Base-by-base conservation (phyloP, 2,329 filamentous ascomycete species). In the Monosporascus ibericus region DNA sequence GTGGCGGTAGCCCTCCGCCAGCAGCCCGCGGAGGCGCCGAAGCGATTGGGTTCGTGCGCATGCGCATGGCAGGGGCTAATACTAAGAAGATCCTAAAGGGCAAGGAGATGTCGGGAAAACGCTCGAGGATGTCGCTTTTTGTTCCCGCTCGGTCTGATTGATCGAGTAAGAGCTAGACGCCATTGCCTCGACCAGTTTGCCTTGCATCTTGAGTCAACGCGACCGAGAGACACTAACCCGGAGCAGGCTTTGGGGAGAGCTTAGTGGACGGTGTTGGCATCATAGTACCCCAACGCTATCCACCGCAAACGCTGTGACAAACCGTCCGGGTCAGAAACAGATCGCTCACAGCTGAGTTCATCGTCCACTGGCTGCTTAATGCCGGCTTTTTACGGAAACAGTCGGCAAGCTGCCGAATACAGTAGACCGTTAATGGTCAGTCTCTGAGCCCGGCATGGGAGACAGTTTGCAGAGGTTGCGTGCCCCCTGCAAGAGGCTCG, bases 261-360 rank as follows among this genome's bases (percentile, higher is more conserved):
- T 24, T 6, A 15, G 8, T 27, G 18, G 34, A 14, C 25, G 37
- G 24, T 18, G 40, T 51, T 5, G 47, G 38, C 17, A 80, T 77
- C 73, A 14, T 25, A 37, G 2, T 73, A 68, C 27, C 71, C 68
- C 11, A 87, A 73, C 51, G 71, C 71, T 0, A 76, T 75, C 74
- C 75, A 79, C 8, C 79, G 64, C 2, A 70, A 64, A 1, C 76
- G 73, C 55, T 88, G 84, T 56, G 84, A 78, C 86, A 86, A 90
- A 8, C 71, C 70, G 58, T 89, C 85, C 56, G 89, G 76, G 52
- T 84, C 81, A 52, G 78, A 79, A 57, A 88, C 86, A 88, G 84
- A 60, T 88, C 82, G 17, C 82, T 77, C 14, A 75, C 71, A 0
- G 81, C 79, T 8, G 79, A 85, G 62, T 90, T 82, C 0, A 82